These are phyloP conservation scores for Leccinum ochraceum DNA, from an alignment of 768 basidiomycete species.

Conservation along the genomic window DNA sequence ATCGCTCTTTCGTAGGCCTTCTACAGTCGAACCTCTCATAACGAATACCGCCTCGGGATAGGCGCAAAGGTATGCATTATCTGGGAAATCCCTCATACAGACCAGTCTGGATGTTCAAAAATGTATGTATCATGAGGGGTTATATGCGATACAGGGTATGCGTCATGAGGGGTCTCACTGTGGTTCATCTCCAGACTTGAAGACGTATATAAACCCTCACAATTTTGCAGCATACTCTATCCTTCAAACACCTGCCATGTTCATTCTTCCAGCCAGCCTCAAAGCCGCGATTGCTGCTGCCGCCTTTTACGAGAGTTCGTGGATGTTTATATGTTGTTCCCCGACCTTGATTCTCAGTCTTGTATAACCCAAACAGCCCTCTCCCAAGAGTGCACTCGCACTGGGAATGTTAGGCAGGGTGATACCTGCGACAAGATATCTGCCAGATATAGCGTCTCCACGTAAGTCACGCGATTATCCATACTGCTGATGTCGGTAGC, in stretches of 20 bases:
- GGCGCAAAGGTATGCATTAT: too few relatives aligned
- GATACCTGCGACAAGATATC: conserved; percentile 70
- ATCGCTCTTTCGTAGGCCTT: too few relatives aligned
- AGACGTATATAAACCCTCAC: conserved; percentile 19
- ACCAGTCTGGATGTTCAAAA: too few relatives aligned
- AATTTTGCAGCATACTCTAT: not conserved
- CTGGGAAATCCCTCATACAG: too few relatives aligned
- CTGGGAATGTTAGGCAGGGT: conserved; percentile 51
- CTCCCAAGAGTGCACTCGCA: conserved; percentile 48
- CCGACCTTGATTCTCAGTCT: not conserved
- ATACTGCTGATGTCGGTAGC: not conserved
- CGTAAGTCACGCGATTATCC: conserved; percentile 42
- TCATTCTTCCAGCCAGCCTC: conserved; percentile 16
- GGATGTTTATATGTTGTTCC: not conserved
- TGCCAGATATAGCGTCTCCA: conserved; percentile 58
- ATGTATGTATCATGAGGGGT: not conserved
- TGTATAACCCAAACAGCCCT: conserved; percentile 46
- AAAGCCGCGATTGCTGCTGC: conserved; percentile 12
- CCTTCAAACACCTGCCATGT: conserved; percentile 14
- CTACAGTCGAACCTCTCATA: too few relatives aligned
- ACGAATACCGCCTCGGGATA: too few relatives aligned
- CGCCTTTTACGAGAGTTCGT: conserved; percentile 21
- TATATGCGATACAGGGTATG: too few relatives aligned
- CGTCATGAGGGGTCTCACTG: too few relatives aligned
- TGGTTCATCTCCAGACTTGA: not conserved